Evolutionary conservation across 495 filamentous ascomycete species (phyloP), one percentile per base, ranked within the genome.

Genomic region (Neurospora sp.): DNA sequence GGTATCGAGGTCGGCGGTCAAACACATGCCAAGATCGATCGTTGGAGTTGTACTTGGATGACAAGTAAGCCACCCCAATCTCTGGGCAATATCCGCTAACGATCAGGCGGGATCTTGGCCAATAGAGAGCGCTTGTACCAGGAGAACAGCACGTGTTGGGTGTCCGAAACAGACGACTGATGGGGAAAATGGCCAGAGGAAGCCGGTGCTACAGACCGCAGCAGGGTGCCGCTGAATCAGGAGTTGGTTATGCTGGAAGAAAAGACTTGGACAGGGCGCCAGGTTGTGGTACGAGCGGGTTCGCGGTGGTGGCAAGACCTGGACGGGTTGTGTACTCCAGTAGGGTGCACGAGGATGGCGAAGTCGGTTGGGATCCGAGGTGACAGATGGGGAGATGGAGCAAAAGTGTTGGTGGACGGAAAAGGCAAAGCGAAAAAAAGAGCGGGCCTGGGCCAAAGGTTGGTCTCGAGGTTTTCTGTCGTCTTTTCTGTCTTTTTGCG

Each of bases 1-100:
- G 42, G 24, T 66, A 66, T 72, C 71, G 34, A 72, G 71, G 71
- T 59, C 54, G 45, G 71, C 71, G 71, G 71, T 59, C 42, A 39
- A 62, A 59, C 28, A 72, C 31, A 39, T 34, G 71, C 71, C 71
- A 39, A 72, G 40, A 66, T 72, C 71, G 31, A 66, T 66, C 28
- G 54, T 66, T 66, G 54, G 54, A 66, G 28, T 66, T 66, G 54
- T 66, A 66, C 54, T 66, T 66, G 54, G 54, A 66, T 66, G 54
- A 31, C 54, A 66, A 66, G 54, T 34, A 66, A 66, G 28, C 54
- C 54, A 66, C 54, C 54, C 54, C 54, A 66, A 34, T 34, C 28
- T 66, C 54, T 66, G 28, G 54, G 54, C 54, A 66, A 34, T 66
- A 66, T 34, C 28, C 54, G 54, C 54, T 62, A 34, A 19, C 24